phyloP scores from a whole-genome alignment of 257 asterid genomes.

The Petunia axillaris region DNA sequence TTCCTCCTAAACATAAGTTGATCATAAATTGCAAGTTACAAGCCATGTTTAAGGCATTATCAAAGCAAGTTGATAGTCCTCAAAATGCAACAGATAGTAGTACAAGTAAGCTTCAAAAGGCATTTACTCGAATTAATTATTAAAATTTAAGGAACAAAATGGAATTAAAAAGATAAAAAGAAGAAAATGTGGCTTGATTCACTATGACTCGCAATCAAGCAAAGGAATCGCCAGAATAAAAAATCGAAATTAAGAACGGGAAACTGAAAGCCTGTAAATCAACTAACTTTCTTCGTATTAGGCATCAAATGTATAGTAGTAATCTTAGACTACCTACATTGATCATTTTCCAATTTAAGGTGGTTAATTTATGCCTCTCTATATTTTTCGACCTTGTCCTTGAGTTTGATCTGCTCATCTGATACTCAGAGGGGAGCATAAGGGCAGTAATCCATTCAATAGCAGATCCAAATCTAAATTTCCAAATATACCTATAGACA shows the following conservation, averaged over 20 bases:
- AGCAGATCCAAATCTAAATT: neutral
- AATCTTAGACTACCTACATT: neutral
- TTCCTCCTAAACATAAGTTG: slow-evolving; percentile 1
- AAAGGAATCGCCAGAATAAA: neutral
- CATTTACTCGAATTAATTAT: neutral
- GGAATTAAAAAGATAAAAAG: neutral
- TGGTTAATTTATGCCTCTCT: neutral
- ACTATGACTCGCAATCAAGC: neutral
- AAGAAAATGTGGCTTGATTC: slow-evolving; percentile 1
- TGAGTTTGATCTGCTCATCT: neutral
- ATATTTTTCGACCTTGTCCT: neutral
- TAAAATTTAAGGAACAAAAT: neutral
- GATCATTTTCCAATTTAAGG: neutral
- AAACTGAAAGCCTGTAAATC: neutral
- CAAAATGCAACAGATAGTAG: neutral
- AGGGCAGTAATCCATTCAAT: neutral
- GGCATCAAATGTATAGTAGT: neutral
- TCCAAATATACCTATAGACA: neutral
- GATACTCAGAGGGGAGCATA: neutral
- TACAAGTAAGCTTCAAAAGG: slow-evolving; percentile 5
- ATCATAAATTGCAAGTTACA: neutral
- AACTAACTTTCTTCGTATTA: neutral
- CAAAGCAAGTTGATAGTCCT: slow-evolving; percentile 12
- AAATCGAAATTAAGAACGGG: neutral
- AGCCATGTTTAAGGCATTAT: neutral